These are phyloP conservation scores for Neofusicoccum cordaticola DNA, from an alignment of 2,329 filamentous ascomycete species.

Conservation along the genomic window DNA sequence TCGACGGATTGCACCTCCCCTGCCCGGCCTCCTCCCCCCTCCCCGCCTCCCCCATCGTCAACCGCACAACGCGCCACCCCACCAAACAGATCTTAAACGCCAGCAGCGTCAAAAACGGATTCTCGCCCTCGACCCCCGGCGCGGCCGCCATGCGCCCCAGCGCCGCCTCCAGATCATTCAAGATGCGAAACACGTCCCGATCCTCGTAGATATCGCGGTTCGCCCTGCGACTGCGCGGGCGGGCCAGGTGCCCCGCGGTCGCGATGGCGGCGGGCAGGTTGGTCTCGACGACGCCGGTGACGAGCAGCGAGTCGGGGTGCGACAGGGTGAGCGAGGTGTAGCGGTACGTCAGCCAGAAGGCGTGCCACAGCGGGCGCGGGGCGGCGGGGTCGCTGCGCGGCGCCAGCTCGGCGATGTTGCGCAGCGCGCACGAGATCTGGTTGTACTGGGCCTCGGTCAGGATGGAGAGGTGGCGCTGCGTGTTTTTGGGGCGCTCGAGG, in stretches of 20 bases:
- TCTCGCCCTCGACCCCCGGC: not conserved
- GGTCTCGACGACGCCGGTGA: not conserved
- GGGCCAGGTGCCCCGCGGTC: not conserved
- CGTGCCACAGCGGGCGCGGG: not conserved
- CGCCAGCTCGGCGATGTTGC: not conserved
- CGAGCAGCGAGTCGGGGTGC: not conserved
- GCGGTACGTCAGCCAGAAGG: not conserved
- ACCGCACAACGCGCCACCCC: not conserved
- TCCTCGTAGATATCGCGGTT: not conserved
- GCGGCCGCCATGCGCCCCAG: not conserved
- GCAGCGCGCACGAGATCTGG: not conserved
- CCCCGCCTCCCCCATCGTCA: not conserved
- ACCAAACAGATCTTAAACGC: not conserved
- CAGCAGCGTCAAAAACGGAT: not conserved
- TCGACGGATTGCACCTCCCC: not conserved
- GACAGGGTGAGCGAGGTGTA: not conserved
- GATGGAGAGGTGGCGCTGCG: not conserved
- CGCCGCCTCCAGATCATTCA: not conserved
- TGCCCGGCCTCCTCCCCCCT: not conserved
- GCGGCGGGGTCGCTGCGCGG: not conserved
- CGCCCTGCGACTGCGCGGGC: not conserved
- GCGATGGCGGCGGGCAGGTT: slow-evolving; percentile 2
- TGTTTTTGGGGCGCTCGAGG: not conserved
- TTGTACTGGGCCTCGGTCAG: not conserved
- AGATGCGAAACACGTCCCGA: not conserved